Evolutionary conservation across 2,329 filamentous ascomycete species (phyloP).

Genomic region (Onygena corvina): DNA sequence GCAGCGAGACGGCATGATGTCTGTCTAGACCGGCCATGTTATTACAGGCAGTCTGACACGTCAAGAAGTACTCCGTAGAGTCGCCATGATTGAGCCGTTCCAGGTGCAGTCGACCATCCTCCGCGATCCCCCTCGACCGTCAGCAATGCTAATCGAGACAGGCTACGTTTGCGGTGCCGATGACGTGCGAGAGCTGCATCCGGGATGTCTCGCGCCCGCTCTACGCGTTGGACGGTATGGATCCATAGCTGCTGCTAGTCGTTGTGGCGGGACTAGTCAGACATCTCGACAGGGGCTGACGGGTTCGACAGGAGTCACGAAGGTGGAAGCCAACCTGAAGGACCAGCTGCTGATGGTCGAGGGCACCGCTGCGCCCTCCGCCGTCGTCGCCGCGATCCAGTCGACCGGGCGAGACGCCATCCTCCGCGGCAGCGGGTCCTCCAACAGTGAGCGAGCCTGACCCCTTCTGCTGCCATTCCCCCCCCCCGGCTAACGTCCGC

Average conservation of each 20-base stretch:
- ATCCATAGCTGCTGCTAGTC: no score
- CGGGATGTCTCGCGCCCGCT: slow-evolving; percentile 72
- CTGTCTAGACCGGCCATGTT: no score
- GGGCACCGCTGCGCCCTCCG: slow-evolving; percentile 78
- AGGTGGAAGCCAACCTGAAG: slow-evolving; percentile 68
- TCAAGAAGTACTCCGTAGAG: no score
- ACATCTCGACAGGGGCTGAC: no score
- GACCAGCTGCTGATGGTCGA: slow-evolving; percentile 75
- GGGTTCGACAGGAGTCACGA: slow-evolving; percentile 75
- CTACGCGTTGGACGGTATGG: slow-evolving; percentile 56
- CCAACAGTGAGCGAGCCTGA: slow-evolving; percentile 54
- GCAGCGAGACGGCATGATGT: background rate
- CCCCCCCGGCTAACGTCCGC: background rate
- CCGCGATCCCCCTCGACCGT: background rate
- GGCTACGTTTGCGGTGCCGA: slow-evolving; percentile 89
- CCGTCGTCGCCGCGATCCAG: slow-evolving; percentile 81
- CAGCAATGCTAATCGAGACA: slow-evolving; percentile 29
- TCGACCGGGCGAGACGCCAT: slow-evolving; percentile 87
- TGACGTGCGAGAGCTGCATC: slow-evolving; percentile 82
- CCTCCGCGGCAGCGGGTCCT: slow-evolving; percentile 71
- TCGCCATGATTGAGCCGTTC: slow-evolving; percentile 35
- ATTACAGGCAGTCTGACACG: no score
- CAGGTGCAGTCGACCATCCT: slow-evolving; percentile 31
- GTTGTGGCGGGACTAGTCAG: background rate
- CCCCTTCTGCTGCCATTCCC: background rate